Conservation (phyloP, 805 yeast genomes). For the Danielia reshetovae region DNA sequence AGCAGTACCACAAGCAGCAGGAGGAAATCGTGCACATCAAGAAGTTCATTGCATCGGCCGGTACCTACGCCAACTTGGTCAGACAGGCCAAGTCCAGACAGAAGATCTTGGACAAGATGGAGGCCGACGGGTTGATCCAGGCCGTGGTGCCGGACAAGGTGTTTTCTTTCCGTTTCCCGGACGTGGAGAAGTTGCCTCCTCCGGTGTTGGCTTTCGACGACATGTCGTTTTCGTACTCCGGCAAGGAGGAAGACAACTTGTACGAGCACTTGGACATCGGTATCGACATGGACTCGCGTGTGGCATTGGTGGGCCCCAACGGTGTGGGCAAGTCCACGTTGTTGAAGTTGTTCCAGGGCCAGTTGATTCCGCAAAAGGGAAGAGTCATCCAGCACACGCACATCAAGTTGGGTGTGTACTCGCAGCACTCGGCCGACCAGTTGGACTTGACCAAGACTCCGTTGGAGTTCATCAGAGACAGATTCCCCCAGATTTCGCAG, state of each 20-base stretch:
- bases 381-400: constrained; percentile 97
- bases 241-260: constrained; percentile 76
- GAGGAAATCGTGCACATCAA: constrained; percentile 98
- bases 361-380: constrained; percentile 82
- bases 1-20: constrained; percentile 94
- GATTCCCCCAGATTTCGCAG: constrained; percentile 84
- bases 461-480: constrained; percentile 94
- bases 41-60: constrained; percentile 98
- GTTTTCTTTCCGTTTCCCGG: constrained; percentile 90
- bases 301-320: constrained; percentile 96
- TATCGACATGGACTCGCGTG: constrained; percentile 98
- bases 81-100: constrained; percentile 99
- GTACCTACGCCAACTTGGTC: constrained; percentile 98
- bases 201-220: constrained; percentile 97
- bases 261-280: constrained; percentile 92
- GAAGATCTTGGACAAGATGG: constrained; percentile 99
- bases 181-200: constrained; percentile 95
- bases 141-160: constrained; percentile 92
- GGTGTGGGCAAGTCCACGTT: constrained; percentile 98
- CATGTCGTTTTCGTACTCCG: constrained; percentile 89
- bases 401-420: constrained; percentile 96
- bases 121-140: constrained; percentile 95
- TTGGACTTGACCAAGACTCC: constrained; percentile 94
- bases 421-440: constrained; percentile 98
- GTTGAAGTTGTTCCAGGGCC: constrained; percentile 95